Conservation (phyloP, 768 basidiomycete species). For the Boletus sensibilis region DNA sequence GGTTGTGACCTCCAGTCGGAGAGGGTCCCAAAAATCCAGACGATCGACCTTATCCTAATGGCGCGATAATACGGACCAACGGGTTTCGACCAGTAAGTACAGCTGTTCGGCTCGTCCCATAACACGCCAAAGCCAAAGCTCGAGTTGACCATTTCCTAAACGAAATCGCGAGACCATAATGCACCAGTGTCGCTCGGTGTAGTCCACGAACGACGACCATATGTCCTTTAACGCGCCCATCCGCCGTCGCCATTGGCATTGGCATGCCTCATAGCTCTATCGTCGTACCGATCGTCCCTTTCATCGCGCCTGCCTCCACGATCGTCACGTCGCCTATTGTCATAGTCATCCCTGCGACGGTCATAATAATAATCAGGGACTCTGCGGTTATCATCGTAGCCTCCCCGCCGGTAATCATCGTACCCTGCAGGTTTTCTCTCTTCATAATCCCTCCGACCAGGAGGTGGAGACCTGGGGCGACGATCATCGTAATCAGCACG, state of each 20-base stretch:
- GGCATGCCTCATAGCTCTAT: conserved; percentile 66
- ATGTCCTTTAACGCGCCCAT: conserved; percentile 66
- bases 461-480: conserved; percentile 75
- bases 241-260: conserved; percentile 81
- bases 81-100: conserved; percentile 41
- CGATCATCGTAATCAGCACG: conserved; percentile 72
- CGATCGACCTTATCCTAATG: conserved; percentile 32
- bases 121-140: conserved; percentile 38
- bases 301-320: conserved; percentile 76
- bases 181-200: conserved; percentile 29
- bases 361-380: conserved; percentile 85
- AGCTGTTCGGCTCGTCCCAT: conserved; percentile 37
- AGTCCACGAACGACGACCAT: conserved; percentile 37
- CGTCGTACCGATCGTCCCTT: conserved; percentile 79
- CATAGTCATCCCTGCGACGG: conserved; percentile 77
- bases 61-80: conserved; percentile 35
- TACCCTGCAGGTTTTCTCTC: conserved; percentile 89
- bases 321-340: conserved; percentile 60
- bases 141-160: conserved; percentile 48
- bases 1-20: conserved; percentile 16
- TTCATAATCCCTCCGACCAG: conserved; percentile 76
- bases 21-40: conserved; percentile 26
- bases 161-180: conserved; percentile 45
- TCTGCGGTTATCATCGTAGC: conserved; percentile 77
- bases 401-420: conserved; percentile 85